Evolutionary conservation across 2,329 filamentous ascomycete genomes (phyloP).

Genomic region (Penicillium frequentans): DNA sequence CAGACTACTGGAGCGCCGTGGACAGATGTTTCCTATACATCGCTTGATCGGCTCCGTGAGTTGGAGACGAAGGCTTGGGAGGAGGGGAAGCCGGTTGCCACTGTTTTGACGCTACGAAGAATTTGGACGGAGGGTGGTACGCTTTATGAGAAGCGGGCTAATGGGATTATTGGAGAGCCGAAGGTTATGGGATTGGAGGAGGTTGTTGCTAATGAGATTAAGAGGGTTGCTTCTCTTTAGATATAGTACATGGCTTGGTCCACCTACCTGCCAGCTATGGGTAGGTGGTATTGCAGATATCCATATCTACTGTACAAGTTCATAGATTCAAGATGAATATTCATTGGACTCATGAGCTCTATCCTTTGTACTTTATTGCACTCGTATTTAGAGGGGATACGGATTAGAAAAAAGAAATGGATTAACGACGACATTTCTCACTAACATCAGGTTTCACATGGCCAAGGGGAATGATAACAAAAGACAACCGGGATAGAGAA

Average conservation of each 20-base stretch:
- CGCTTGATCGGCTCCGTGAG: conserved; percentile 55
- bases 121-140: conserved; percentile 75
- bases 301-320: background rate
- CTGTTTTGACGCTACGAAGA: conserved; percentile 60
- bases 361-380: background rate
- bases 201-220: conserved; percentile 39
- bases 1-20: conserved; percentile 60
- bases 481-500: conserved; percentile 13
- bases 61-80: conserved; percentile 63
- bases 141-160: conserved; percentile 68
- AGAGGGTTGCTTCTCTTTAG: conserved; percentile 4
- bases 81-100: conserved; percentile 52
- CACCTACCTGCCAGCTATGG: background rate
- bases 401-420: conserved; percentile 1
- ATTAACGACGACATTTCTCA: conserved; percentile 22
- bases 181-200: conserved; percentile 55
- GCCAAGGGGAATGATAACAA: conserved; percentile 23
- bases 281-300: background rate
- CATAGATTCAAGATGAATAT: background rate
- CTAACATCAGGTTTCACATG: conserved; percentile 27
- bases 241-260: background rate
- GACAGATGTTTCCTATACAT: conserved; percentile 51
- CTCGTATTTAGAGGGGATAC: background rate
- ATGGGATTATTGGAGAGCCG: conserved; percentile 57
- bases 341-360: background rate